Conservation (phyloP, 495 filamentous ascomycete species). For the Xylaria palmicola region DNA sequence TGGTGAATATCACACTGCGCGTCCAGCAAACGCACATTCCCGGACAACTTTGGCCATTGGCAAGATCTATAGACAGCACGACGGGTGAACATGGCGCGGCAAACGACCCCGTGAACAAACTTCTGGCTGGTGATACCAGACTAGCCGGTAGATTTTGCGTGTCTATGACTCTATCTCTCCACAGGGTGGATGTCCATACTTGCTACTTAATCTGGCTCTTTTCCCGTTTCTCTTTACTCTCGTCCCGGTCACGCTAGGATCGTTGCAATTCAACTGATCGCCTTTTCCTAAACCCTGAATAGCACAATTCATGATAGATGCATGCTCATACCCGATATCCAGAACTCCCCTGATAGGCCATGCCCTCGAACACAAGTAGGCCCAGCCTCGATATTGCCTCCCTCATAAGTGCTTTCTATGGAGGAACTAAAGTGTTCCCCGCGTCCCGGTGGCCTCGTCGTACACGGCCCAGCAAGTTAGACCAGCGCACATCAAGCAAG, state of each 20-base stretch:
- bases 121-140: too few relatives aligned
- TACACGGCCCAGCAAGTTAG: background rate
- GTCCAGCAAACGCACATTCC: too few relatives aligned
- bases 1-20: too few relatives aligned
- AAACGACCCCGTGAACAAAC: too few relatives aligned
- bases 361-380: background rate
- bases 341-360: background rate
- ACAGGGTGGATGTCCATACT: too few relatives aligned
- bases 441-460: background rate
- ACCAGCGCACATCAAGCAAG: background rate
- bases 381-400: background rate
- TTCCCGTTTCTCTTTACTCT: background rate
- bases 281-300: background rate
- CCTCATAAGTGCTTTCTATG: background rate
- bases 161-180: too few relatives aligned
- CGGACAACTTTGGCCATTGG: too few relatives aligned
- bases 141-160: too few relatives aligned
- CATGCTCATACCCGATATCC: conserved; percentile 1
- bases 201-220: too few relatives aligned
- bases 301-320: background rate
- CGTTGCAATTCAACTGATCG: background rate
- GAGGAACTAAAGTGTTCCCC: background rate
- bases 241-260: background rate
- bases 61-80: too few relatives aligned
- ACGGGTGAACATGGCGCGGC: too few relatives aligned